Evolutionary conservation across 768 basidiomycete species (phyloP).

Genomic region (Podaxis sp.): DNA sequence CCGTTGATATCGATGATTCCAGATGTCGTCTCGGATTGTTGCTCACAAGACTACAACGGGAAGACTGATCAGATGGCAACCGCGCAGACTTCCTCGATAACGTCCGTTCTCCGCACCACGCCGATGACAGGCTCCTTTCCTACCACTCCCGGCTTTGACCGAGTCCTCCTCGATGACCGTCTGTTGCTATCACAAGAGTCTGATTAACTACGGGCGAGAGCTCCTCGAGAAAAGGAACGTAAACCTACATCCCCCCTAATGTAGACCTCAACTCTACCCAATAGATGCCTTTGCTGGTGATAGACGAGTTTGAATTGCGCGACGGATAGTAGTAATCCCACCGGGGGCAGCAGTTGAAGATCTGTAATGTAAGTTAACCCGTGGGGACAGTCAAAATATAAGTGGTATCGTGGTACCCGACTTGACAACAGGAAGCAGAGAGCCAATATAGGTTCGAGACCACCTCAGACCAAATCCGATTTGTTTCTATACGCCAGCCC

Average conservation of each 20-base stretch:
- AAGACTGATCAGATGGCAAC: not conserved
- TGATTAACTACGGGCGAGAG: not conserved
- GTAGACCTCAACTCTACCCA: no score
- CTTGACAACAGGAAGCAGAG: not conserved
- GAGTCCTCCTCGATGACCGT: not conserved
- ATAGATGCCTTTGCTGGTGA: no score
- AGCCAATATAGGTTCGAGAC: not conserved
- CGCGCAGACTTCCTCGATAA: not conserved
- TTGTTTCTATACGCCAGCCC: no score
- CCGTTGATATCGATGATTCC: constrained; percentile 1
- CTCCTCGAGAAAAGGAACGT: no score
- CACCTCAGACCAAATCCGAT: not conserved
- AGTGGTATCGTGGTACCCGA: not conserved
- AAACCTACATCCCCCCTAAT: no score
- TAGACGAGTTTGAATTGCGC: no score
- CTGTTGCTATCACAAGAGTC: not conserved
- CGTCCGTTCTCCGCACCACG: not conserved
- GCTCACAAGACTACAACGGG: not conserved
- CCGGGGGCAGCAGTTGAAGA: no score
- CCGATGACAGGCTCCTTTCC: not conserved
- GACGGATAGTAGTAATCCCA: no score
- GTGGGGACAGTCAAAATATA: no score
- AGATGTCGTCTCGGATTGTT: not conserved
- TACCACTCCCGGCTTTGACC: not conserved
- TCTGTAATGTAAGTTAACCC: no score